A percentile compares a stretch with the other conserved stretches of the same genome.
Conservation (phyloP, 768 basidiomycete species). For the Boletus insuetus region DNA sequence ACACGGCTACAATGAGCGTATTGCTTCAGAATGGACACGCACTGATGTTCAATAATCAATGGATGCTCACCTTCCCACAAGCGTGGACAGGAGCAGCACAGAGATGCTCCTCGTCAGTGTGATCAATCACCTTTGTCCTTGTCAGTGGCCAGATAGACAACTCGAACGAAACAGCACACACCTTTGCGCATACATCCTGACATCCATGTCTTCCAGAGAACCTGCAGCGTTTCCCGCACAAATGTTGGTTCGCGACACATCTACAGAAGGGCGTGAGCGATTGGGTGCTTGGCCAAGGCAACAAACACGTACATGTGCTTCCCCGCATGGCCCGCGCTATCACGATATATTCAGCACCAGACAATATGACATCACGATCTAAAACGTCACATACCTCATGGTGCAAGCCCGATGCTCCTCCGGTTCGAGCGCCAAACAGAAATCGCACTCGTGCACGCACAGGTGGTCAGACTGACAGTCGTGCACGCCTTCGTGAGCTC, state of each 20-base stretch:
- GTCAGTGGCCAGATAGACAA: background rate
- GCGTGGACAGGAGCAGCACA: conserved; percentile 54
- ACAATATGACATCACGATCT: background rate
- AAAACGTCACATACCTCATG: conserved; percentile 39
- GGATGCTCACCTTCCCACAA: conserved; percentile 47
- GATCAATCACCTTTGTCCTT: conserved; percentile 41
- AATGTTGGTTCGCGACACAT: conserved; percentile 49
- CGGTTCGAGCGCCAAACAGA: conserved; percentile 31
- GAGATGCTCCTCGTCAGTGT: conserved; percentile 47
- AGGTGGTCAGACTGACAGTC: conserved; percentile 50
- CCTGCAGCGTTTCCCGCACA: conserved; percentile 53
- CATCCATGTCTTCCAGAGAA: conserved; percentile 50
- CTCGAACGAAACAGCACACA: conserved; percentile 8
- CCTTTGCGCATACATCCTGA: conserved; percentile 50
- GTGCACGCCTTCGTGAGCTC: conserved; percentile 46
- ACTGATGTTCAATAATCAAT: too few species aligned
- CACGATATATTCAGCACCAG: background rate
- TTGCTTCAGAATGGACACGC: background rate
- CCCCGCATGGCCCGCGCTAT: conserved; percentile 58
- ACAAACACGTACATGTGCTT: conserved; percentile 46
- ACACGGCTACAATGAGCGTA: conserved; percentile 38
- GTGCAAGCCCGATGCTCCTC: conserved; percentile 38
- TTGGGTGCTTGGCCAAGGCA: fast-evolving
- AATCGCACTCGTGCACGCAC: conserved; percentile 46
- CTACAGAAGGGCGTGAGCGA: conserved; percentile 29